Evolutionary conservation across 1,139 yeast species (phyloP).

Genomic region (Eremothecium coryli): DNA sequence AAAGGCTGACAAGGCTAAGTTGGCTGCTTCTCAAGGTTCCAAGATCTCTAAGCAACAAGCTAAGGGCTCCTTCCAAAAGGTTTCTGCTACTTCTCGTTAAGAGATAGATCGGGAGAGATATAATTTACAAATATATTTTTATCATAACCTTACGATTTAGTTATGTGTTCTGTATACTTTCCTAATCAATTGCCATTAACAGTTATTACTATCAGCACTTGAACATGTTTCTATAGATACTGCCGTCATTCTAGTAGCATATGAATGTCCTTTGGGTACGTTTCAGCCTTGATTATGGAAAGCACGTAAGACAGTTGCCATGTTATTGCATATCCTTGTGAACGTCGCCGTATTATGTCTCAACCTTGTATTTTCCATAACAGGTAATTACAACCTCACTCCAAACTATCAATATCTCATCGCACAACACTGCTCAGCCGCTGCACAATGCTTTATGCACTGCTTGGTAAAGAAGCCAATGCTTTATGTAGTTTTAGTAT

Average conservation of each 20-base stretch:
- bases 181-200: slow-evolving; percentile 4
- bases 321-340: no score
- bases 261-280: no score
- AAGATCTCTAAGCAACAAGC: slow-evolving; percentile 77
- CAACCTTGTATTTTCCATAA: slow-evolving; percentile 4
- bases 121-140: slow-evolving; percentile 14
- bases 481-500: no score
- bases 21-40: slow-evolving; percentile 62
- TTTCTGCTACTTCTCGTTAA: slow-evolving; percentile 95
- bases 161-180: slow-evolving; percentile 11
- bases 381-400: no score
- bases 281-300: no score
- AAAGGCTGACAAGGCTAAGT: slow-evolving; percentile 88
- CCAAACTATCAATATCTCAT: no score
- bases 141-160: slow-evolving; percentile 6
- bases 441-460: no score
- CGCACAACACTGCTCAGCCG: no score
- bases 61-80: slow-evolving; percentile 94
- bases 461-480: no score
- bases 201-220: neutral
- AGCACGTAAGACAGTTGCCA: no score
- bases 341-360: no score
- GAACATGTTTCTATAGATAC: neutral
- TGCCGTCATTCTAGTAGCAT: no score
- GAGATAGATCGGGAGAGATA: slow-evolving; percentile 10